Conservation (phyloP, 2,329 filamentous ascomycete species). For the Cladosporium sp. region DNA sequence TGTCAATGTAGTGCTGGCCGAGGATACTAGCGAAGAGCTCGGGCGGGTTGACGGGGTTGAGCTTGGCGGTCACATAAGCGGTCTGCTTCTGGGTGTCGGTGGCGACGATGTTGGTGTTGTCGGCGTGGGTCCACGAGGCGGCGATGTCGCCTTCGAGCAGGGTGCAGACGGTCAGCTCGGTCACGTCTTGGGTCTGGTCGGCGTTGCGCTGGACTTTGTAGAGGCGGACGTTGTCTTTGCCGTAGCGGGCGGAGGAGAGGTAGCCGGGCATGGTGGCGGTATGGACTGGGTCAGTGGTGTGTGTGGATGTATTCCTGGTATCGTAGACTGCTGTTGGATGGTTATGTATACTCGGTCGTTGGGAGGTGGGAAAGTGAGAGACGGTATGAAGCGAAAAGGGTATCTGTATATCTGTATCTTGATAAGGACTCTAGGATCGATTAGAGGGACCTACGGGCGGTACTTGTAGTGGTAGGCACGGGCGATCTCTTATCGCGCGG, state of each 20-base stretch:
- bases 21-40: slow-evolving; percentile 87
- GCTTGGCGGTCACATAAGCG: slow-evolving; percentile 85
- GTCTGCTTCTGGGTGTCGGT: slow-evolving; percentile 98
- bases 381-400: background rate
- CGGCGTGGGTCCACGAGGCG: slow-evolving; percentile 81
- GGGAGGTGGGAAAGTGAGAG: background rate
- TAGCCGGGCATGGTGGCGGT: slow-evolving; percentile 43
- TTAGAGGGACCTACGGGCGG: slow-evolving; percentile 7
- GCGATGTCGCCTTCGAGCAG: slow-evolving; percentile 92
- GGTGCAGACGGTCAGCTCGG: slow-evolving; percentile 92
- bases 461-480: slow-evolving; percentile 12
- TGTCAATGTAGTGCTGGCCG: slow-evolving; percentile 83
- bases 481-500: slow-evolving; percentile 15
- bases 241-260: slow-evolving; percentile 67
- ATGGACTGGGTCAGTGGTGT: background rate
- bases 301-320: background rate
- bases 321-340: background rate
- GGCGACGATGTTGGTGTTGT: slow-evolving; percentile 93
- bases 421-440: background rate
- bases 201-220: slow-evolving; percentile 88
- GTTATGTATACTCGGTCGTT: slow-evolving; percentile 2
- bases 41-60: slow-evolving; percentile 86
- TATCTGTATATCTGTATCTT: background rate
- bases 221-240: slow-evolving; percentile 97
- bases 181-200: slow-evolving; percentile 78